Evolutionary conservation across 306 rosid genomes (phyloP), one percentile per base, ranked within the genome.

Genomic region (Oxytropis ochrocephala): DNA sequence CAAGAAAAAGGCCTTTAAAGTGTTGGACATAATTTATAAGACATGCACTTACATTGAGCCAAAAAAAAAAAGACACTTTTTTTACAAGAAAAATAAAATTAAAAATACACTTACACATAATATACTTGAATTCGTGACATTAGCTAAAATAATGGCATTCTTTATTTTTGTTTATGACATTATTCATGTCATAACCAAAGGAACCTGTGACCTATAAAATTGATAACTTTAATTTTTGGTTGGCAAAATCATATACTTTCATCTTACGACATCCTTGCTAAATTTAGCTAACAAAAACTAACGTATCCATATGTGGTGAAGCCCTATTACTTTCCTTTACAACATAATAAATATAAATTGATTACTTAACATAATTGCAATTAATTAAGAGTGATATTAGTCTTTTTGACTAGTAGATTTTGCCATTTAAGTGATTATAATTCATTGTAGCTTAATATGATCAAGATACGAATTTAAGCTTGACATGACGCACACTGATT

Each of bases 401-500:
- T 47, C 32, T 36, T 69, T 57, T 65, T 70, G 70, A 72, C 76
- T 49, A 46, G 56, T 59, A 65, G 57, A 41, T 39, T 29, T 75
- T 75, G 2, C 67, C 13, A 51, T 71, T 71, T 70, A 42, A 4
- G 54, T 38, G 56, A 72, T 11, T 11, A 11, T 39, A 62, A 43
- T 56, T 63, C 55, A 58, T 29, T 17, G 1, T 16, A 56, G 64
- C 54, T 72, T 38, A 47, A 10, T 64, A 9, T n/a, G 55, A 73
- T 49, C 50, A 62, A 36, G 35, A 21, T 56, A 53, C 47, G 67
- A 24, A 24, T 24, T 24, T 12, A 33, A 18, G 61, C 6, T 55
- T 68, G 82, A 57, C 56, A 56, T 73, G 69, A 71, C 69, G 55
- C 70, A 77, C 54, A 74, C 70, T 77, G 70, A 73, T 73, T 63